Conservation (phyloP, 192 early-diverging fungal genomes). For the Podila verticillata region DNA sequence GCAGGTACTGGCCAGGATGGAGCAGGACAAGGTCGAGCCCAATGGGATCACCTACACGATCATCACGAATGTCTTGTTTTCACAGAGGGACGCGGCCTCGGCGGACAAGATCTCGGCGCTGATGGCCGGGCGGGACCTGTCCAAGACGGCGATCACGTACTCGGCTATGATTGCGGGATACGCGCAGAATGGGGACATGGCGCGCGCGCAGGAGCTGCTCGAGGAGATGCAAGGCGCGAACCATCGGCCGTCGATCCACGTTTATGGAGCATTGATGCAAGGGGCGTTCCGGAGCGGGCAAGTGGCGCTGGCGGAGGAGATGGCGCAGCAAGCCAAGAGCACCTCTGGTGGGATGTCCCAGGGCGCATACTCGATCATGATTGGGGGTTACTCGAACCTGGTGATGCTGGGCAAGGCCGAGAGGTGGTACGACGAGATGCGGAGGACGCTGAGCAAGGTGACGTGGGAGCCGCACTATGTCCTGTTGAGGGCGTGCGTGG, state of each 20-base stretch:
- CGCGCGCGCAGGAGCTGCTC: slow-evolving; percentile 6
- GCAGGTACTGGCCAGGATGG: slow-evolving; percentile 14
- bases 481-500: slow-evolving; percentile 18
- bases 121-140: slow-evolving; percentile 10
- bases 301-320: slow-evolving; percentile 28
- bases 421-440: slow-evolving; percentile 23
- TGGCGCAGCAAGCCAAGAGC: slow-evolving; percentile 21
- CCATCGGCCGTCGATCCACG: slow-evolving; percentile 22
- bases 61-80: slow-evolving; percentile 27
- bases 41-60: slow-evolving; percentile 22
- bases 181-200: slow-evolving; percentile 2
- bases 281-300: slow-evolving; percentile 19
- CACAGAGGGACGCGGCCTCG: slow-evolving; percentile 16
- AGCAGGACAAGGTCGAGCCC: background rate
- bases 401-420: slow-evolving; percentile 35
- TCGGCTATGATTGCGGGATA: slow-evolving; percentile 33
- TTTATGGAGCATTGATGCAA: slow-evolving; percentile 46
- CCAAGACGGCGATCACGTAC: slow-evolving; percentile 26
- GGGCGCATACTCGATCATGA: slow-evolving; percentile 35
- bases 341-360: slow-evolving; percentile 19
- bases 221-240: slow-evolving; percentile 24
- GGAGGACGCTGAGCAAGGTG: background rate
- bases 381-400: slow-evolving; percentile 28
- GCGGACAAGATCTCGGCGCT: slow-evolving; percentile 24
- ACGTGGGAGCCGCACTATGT: slow-evolving; percentile 26